Conservation (phyloP, 2,329 filamentous ascomycete genomes). For the Alternaria brassicicola region DNA sequence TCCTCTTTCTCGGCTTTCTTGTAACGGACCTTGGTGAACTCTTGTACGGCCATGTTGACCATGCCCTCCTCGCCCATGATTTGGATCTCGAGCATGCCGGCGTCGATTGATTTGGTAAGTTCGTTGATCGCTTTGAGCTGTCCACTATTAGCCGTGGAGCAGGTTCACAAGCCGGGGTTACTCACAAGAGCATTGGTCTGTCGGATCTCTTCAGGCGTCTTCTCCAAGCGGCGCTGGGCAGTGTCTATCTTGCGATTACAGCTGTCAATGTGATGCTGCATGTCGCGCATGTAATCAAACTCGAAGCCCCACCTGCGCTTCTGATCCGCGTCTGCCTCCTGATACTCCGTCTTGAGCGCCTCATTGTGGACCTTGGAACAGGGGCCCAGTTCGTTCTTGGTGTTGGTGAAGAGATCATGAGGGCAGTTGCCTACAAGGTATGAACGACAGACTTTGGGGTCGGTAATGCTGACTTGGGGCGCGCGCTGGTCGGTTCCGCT, state of each 20-base stretch:
- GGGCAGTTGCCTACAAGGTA: conserved; percentile 94
- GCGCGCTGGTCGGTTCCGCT: conserved; percentile 73
- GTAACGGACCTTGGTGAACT: conserved; percentile 83
- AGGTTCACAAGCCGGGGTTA: neutral
- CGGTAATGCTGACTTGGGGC: conserved; percentile 83
- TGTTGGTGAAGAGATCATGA: conserved; percentile 99
- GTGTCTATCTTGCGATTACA: conserved; percentile 93
- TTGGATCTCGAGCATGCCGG: conserved; percentile 82
- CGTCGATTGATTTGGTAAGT: conserved; percentile 76
- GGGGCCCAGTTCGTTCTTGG: conserved; percentile 92
- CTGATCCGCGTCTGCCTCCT: conserved; percentile 71
- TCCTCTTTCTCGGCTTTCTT: conserved; percentile 82
- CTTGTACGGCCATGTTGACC: conserved; percentile 81
- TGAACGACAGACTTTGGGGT: conserved; percentile 92
- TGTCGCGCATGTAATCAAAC: conserved; percentile 94
- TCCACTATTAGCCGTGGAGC: conserved; percentile 18
- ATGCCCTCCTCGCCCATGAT: conserved; percentile 81
- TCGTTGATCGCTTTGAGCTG: conserved; percentile 84
- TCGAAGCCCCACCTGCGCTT: conserved; percentile 86
- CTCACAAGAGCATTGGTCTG: conserved; percentile 84
- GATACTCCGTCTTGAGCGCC: conserved; percentile 86
- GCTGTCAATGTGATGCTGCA: conserved; percentile 95
- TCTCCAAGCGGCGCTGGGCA: conserved; percentile 88
- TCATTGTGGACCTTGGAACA: conserved; percentile 91
- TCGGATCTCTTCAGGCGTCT: conserved; percentile 95